These are phyloP conservation scores for Penicillium sp. DNA, from an alignment of 2,329 filamentous ascomycete species.

Conservation along the genomic window DNA sequence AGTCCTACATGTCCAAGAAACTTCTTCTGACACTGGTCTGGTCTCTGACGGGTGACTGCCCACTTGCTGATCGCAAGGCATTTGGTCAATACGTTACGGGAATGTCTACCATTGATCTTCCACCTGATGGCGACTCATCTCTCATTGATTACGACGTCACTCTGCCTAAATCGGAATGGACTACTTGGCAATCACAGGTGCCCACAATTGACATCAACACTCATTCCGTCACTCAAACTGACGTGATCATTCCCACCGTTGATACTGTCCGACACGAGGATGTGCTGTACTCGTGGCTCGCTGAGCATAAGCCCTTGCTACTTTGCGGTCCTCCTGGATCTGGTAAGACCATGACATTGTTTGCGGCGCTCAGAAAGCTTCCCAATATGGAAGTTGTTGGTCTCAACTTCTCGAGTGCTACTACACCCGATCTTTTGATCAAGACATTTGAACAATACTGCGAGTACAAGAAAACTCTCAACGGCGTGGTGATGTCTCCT, in stretches of 20 bases:
- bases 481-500: conserved; percentile 91
- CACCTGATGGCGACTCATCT: conserved; percentile 72
- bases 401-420: conserved; percentile 98
- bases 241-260: conserved; percentile 95
- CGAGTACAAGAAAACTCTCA: conserved; percentile 98
- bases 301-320: conserved; percentile 94
- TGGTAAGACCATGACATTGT: conserved; percentile 99
- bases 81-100: conserved; percentile 85
- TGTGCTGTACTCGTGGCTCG: conserved; percentile 98
- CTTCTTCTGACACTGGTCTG: conserved; percentile 88
- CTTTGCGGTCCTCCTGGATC: conserved; percentile 97
- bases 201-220: conserved; percentile 96
- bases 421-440: conserved; percentile 93
- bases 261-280: conserved; percentile 98
- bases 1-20: conserved; percentile 90
- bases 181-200: conserved; percentile 91
- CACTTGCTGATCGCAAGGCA: conserved; percentile 78
- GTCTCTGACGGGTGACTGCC: conserved; percentile 95
- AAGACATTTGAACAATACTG: conserved; percentile 99
- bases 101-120: conserved; percentile 82
- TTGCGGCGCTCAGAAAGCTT: conserved; percentile 93
- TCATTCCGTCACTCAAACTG: conserved; percentile 95
- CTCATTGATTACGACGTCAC: conserved; percentile 95
- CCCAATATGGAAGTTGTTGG: conserved; percentile 99
- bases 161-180: conserved; percentile 85